Evolutionary conservation across 1,284 basidiomycete species (phyloP).

Genomic region (Puccinia coronata): DNA sequence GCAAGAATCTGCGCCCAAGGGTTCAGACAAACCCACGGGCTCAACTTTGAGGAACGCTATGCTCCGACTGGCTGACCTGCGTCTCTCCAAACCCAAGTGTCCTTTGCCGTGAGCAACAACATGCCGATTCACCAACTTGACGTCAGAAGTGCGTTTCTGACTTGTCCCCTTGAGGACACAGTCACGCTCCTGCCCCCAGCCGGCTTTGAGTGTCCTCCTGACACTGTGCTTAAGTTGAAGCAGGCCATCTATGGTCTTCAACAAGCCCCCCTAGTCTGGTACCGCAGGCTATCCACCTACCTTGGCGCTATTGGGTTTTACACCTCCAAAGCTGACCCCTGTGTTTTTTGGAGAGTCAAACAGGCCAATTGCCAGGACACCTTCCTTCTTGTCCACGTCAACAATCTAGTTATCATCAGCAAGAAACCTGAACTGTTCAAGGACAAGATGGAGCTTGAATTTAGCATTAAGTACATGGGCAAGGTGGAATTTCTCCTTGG

Average conservation of each 20-base stretch:
- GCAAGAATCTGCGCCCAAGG: slow-evolving; percentile 50
- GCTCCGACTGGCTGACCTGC: slow-evolving; percentile 33
- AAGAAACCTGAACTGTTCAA: background rate
- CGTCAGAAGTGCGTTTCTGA: slow-evolving; percentile 26
- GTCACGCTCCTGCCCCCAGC: background rate
- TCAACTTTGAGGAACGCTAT: slow-evolving; percentile 49
- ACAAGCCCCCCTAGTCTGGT: slow-evolving; percentile 11
- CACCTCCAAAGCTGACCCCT: background rate
- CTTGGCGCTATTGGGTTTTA: background rate
- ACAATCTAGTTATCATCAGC: slow-evolving; percentile 8
- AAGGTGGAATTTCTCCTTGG: background rate
- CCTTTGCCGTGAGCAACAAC: slow-evolving; percentile 30
- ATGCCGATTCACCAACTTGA: slow-evolving; percentile 48
- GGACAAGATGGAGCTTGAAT: background rate
- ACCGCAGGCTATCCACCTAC: background rate
- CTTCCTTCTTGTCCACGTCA: background rate
- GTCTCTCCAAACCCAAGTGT: slow-evolving; percentile 31
- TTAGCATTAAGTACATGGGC: background rate
- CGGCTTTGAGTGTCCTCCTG: background rate
- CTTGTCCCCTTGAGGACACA: background rate
- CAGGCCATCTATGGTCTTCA: slow-evolving; percentile 3
- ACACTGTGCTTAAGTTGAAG: background rate
- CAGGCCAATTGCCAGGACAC: background rate
- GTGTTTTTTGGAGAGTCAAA: slow-evolving; percentile 6
- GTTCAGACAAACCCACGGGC: slow-evolving; percentile 46